Evolutionary conservation across 2,329 filamentous ascomycete species (phyloP), one percentile per base, ranked within the genome.

Genomic region (Neofusicoccum cordaticola): DNA sequence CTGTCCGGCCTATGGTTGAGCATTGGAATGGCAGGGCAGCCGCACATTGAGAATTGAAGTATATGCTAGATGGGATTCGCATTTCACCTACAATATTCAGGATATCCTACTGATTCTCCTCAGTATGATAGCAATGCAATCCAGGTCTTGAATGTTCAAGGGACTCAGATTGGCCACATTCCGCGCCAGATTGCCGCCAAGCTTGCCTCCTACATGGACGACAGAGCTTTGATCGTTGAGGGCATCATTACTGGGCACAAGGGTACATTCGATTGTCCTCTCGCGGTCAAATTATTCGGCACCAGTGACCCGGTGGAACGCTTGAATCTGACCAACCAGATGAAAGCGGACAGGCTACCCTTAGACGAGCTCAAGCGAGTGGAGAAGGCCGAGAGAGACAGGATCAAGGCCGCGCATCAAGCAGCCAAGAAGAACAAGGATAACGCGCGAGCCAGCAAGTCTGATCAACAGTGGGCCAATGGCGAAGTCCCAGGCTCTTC

Each of bases 131-230:
- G 69, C 5, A 95, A 95, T 77, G 92, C 92, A 0, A 92, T 96
- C 65, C 85, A 87, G 4, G 86, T 96, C 1, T 84, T 90, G 70
- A 96, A 95, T 74, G 90, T 93, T 13, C 84, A 90, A 71, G 85
- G 86, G 15, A 74, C 77, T 7, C 92, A 96, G 71, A 91, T 96
- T 69, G 92, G 92, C 0, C 92, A 96, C 75, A 81, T 96, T 45
- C 89, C 90, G 6, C 82, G 86, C 12, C 81, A 78, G 1, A 72
- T 92, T 22, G 91, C 88, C 0, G 79, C 82, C n/a, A 94, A 90
- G 75, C 78, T 97, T 62, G 87, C 91, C 0, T 85, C 84, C 1
- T 92, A 91, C 72, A 82, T 96, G 72, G 76, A 77, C 60, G 69
- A 71, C 41, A 68, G 71, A 27, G 61, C 83, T 83, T 79, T 95